Base-by-base conservation (phyloP, 2,329 filamentous ascomycete genomes). In the Fusarium staphyleae region DNA sequence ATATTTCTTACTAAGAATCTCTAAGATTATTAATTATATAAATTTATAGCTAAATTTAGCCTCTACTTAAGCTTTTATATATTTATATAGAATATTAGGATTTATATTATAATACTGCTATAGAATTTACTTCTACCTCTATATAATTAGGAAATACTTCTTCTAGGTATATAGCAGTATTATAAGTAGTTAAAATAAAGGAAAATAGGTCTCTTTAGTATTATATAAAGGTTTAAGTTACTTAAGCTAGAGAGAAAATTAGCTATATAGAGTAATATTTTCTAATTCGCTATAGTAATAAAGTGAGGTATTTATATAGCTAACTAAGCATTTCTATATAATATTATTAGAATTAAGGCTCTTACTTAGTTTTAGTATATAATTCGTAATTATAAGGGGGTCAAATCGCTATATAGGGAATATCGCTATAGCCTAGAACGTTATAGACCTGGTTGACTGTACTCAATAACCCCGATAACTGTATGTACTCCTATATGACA, bases 391-490 rank as follows among this genome's bases (percentile, higher is more conserved):
- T 9, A 7, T 11, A 18, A 7, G 8, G 13, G 14, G 8, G 13
- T 35, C 9, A 5, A 3, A 35, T 35, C 14, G 15, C 7, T 35
- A 35, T 5, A 16, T 11, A 16, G 14, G 18, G 33, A 15, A 18
- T 35, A 35, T 35, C 12, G 8, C 12, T 35, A 35, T 6, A 6
- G 3, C 33, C 14, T 3, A 18, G 12, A 35, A 18, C 33, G 33
- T 35, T 35, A 35, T 35, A 35, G 15, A 14, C 33, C 33, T 18
- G 15, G 2, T 35, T 35, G 16, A 15, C 30, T 33, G n/a, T 35
- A 30, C n/a, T n/a, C n/a, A n/a, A 67, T 3, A 7, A 1, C 3
- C 62, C 39, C 61, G 33, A 14, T 68, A 62, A 29, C 7, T 62
- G 28, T 51, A 67, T 36, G 19, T n/a, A 32, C 22, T 30, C 37